Percentiles rank a stretch among this genome's conserved stretches.
phyloP scores from a whole-genome alignment of 257 asterid genomes.

The Rauvolfia tetraphylla region DNA sequence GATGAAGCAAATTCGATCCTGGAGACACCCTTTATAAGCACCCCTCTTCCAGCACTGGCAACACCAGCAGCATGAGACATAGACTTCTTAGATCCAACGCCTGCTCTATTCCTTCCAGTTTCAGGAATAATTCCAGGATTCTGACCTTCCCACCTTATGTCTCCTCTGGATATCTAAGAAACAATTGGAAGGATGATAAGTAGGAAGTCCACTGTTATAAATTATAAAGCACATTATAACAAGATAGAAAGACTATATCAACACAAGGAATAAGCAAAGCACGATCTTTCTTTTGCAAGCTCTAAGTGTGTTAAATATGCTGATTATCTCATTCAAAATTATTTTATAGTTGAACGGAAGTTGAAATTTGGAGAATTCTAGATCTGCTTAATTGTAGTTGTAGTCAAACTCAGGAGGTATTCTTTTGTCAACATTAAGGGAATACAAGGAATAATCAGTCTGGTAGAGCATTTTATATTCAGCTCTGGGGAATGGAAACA shows the following conservation, averaged over 20 bases:
- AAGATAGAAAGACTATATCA: background rate
- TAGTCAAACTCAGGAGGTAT: background rate
- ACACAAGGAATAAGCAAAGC: background rate
- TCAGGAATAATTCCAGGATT: constrained; percentile 46
- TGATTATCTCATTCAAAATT: too few relatives aligned
- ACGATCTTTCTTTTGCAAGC: background rate
- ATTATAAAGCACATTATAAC: background rate
- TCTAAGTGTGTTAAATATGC: background rate
- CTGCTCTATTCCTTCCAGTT: constrained; percentile 42
- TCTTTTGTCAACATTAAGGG: background rate
- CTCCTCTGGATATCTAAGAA: constrained; percentile 32
- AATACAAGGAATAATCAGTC: background rate
- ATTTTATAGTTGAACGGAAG: background rate
- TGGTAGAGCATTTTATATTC: background rate
- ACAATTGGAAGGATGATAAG: background rate
- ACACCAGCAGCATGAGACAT: constrained; percentile 29
- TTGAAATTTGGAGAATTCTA: background rate
- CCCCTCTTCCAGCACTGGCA: constrained; percentile 57
- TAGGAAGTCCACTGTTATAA: background rate
- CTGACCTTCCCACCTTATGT: constrained; percentile 58
- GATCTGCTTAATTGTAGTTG: background rate
- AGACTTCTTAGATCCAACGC: constrained; percentile 39
- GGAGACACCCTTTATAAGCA: constrained; percentile 45
- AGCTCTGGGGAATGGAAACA: background rate
- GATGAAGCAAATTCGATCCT: constrained; percentile 48